These are phyloP conservation scores for Hyphodiscus sp. DNA, from an alignment of 2,329 filamentous ascomycete genomes.

Conservation along the genomic window DNA sequence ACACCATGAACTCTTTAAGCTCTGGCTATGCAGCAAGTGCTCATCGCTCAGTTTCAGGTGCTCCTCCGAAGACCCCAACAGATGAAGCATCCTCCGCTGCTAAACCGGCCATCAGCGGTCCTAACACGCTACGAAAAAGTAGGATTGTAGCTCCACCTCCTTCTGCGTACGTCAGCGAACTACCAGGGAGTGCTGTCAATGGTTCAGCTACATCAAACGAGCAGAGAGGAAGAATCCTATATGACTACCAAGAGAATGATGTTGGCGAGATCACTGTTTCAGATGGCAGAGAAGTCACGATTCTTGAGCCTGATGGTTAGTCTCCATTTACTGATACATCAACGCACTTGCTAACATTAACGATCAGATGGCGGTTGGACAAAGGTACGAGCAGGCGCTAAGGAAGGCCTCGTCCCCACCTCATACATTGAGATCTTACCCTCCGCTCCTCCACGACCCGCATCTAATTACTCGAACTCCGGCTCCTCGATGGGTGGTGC, in stretches of 20 bases:
- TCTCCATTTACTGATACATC: background rate
- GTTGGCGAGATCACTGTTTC: conserved; percentile 75
- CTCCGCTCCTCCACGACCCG: conserved; percentile 48
- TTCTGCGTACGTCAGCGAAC: conserved; percentile 65
- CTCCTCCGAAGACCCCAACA: conserved; percentile 41
- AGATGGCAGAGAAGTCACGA: conserved; percentile 69
- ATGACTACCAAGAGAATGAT: conserved; percentile 72
- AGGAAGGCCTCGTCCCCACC: conserved; percentile 81
- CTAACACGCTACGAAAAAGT: conserved; percentile 44
- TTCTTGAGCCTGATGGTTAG: conserved; percentile 86
- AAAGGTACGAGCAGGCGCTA: conserved; percentile 67
- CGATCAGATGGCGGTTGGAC: conserved; percentile 84
- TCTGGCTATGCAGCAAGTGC: conserved; percentile 81
- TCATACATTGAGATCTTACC: conserved; percentile 70
- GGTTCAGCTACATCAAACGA: conserved; percentile 37
- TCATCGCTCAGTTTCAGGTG: conserved; percentile 66
- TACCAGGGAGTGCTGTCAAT: conserved; percentile 47
- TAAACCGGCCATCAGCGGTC: conserved; percentile 18
- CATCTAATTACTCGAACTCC: conserved; percentile 73
- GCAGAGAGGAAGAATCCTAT: conserved; percentile 81
- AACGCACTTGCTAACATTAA: conserved; percentile 8
- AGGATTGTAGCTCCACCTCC: conserved; percentile 86
- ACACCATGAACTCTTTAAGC: conserved; percentile 86
- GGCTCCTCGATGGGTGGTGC: conserved; percentile 58
- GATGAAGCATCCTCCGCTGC: conserved; percentile 41